Evolutionary conservation across 2,329 filamentous ascomycete species (phyloP).

Genomic region (Aspergillus sp.): DNA sequence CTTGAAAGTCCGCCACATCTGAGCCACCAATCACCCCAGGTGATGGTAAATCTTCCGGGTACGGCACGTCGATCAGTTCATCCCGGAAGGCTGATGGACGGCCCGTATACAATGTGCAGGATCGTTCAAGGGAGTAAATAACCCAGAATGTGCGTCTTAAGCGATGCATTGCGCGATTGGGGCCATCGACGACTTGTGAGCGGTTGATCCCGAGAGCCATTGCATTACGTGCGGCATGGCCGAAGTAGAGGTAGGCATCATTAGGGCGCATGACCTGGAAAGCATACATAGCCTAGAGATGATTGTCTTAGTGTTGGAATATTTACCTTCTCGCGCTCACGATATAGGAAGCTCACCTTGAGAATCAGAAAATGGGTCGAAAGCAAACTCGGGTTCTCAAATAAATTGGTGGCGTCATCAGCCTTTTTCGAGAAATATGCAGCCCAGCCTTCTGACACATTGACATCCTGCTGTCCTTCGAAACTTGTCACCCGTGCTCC

Average conservation of each 20-base stretch:
- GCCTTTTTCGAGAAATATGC: conserved; percentile 7
- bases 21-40: neutral
- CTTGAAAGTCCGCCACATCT: too few species aligned
- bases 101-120: conserved; percentile 8
- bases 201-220: conserved; percentile 11
- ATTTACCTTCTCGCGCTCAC: too few species aligned
- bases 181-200: conserved; percentile 9
- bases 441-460: conserved; percentile 5
- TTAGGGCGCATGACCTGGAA: conserved; percentile 13
- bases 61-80: conserved; percentile 9
- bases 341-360: conserved; percentile 3
- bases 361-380: conserved; percentile 8
- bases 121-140: conserved; percentile 7
- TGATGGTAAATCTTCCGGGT: conserved; percentile 8
- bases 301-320: neutral
- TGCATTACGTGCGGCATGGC: conserved; percentile 8
- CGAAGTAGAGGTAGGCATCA: conserved; percentile 10
- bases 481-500: conserved; percentile 7
- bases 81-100: conserved; percentile 9
- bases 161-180: conserved; percentile 5
- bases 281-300: conserved; percentile 9
- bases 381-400: conserved; percentile 7
- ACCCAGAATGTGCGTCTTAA: conserved; percentile 10
- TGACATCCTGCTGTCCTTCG: neutral
- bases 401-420: conserved; percentile 5